phyloP scores from a whole-genome alignment of 1,284 basidiomycete genomes.

The Cronartium quercuum region DNA sequence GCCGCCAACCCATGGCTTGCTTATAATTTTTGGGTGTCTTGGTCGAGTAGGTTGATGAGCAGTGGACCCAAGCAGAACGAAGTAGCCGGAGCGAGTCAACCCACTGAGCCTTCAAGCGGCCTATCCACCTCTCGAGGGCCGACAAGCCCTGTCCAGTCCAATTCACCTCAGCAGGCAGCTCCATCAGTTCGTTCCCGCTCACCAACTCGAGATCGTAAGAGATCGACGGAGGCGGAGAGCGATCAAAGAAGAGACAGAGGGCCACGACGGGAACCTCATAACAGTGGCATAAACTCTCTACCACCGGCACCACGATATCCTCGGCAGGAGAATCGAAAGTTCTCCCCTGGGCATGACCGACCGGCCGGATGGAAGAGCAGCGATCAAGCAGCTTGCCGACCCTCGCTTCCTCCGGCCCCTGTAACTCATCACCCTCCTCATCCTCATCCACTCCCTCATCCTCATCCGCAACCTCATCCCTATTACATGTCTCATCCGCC shows the following conservation, averaged over 20 bases:
- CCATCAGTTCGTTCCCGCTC: neutral
- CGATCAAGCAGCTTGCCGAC: neutral
- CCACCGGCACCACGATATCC: neutral
- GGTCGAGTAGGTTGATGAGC: neutral
- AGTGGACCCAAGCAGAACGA: neutral
- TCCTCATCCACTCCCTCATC: neutral
- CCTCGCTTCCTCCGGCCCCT: too few species aligned
- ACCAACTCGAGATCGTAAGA: neutral
- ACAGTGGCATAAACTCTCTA: neutral
- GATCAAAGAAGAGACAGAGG: neutral
- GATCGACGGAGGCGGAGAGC: neutral
- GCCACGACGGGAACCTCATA: neutral
- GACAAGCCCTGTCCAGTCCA: neutral
- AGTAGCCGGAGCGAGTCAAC: neutral
- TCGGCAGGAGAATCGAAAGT: neutral
- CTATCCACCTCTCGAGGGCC: neutral
- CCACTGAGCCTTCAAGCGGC: neutral
- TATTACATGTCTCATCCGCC: neutral
- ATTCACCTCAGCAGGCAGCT: neutral
- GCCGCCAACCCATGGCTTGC: neutral
- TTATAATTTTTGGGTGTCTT: neutral
- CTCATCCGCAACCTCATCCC: neutral
- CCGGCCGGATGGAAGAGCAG: neutral
- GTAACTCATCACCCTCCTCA: too few species aligned
- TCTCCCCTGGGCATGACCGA: neutral